Evolutionary conservation across 2,329 filamentous ascomycete genomes (phyloP), one percentile per base, ranked within the genome.

Genomic region (Claviceps quebecensis): DNA sequence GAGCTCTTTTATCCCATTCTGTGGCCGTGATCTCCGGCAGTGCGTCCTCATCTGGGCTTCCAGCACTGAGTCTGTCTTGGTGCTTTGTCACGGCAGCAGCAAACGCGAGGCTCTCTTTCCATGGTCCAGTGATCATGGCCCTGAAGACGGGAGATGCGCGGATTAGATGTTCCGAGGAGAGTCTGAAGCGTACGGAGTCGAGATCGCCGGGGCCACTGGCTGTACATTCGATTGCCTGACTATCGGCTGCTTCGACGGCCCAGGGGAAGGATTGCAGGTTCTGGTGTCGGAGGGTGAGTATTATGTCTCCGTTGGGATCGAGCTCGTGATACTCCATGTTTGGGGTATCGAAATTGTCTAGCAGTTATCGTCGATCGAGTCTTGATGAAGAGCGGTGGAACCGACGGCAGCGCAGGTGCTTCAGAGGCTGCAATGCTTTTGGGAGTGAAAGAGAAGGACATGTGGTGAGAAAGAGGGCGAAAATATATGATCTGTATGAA

Each of bases 101-200:
- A 29, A 29, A 29, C 19, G 39, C 66, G 63, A n/a, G 61, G 17
- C 43, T 47, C 23, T 56, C 55, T 6, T 45, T 47, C 54, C 51
- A 54, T 13, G n/a, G 1, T 9, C 48, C 49, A 1, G 50, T 40
- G 22, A 53, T 40, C 50, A 58, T 53, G 16, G 54, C 53, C n/a
- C 48, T 40, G n/a, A 58, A 56, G 34, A 54, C 52, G 19, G 48
- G 49, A 13, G 67, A 69, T 0, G 65, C 62, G 4, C 67, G 59
- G 8, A 55, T 57, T 16, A 69, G 57, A 53, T 69, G 67, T 51
- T 59, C 65, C 3, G 65, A 67, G 0, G 67, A 69, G 11, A 63
- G 60, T 51, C 36, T 44, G 22, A 56, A 48, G 46, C 37, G 29
- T 17, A 51, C 26, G 14, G 53, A 47, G 14, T 51, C 19, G n/a